Conservation (phyloP, 2,329 filamentous ascomycete genomes). For the Westerdykella aurantiaca region DNA sequence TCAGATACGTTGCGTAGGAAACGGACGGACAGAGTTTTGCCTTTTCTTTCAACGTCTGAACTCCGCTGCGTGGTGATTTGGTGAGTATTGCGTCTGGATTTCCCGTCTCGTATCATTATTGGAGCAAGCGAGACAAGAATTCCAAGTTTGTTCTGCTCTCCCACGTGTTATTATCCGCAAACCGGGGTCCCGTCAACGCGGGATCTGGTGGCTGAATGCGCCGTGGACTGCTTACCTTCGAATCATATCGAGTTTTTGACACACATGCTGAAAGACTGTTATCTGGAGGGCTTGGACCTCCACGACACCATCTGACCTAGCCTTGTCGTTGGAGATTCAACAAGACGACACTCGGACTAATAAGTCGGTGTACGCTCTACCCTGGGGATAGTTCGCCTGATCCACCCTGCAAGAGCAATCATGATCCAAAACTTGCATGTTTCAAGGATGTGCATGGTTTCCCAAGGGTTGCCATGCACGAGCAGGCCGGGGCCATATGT, state of each 20-base stretch:
- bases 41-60: too few species aligned
- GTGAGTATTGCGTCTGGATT: background rate
- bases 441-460: too few species aligned
- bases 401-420: too few species aligned
- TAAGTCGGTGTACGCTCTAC: background rate
- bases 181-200: background rate
- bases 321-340: background rate
- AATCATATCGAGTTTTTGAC: background rate
- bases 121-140: background rate
- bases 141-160: background rate
- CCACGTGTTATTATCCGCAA: conserved; percentile 3
- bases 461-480: too few species aligned
- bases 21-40: too few species aligned
- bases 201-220: background rate
- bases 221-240: background rate
- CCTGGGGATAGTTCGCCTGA: too few species aligned
- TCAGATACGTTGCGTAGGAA: too few species aligned
- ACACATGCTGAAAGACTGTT: background rate
- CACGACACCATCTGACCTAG: background rate
- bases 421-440: too few species aligned
- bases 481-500: too few species aligned
- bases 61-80: background rate
- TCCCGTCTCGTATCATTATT: background rate
- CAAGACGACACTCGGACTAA: background rate
- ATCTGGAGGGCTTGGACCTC: background rate